Base-by-base conservation (phyloP, 176 grass and related monocot genomes). In the Eleusine coracana region DNA sequence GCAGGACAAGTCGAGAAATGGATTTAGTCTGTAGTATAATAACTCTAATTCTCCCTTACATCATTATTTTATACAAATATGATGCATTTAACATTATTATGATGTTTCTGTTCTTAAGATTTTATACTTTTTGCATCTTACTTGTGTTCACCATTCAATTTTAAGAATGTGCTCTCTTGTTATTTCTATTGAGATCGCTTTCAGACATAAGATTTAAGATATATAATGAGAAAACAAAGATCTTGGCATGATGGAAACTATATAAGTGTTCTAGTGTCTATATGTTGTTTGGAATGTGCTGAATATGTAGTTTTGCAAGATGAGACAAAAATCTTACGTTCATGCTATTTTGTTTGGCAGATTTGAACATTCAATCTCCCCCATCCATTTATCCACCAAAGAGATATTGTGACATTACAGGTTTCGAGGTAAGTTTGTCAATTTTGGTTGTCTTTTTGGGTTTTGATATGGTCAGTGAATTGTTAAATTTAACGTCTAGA, bases 381-480 rank as follows among this genome's bases (percentile, higher is more conserved):
- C 96, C 96, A 71, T 98, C 96, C 17, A 83, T 93, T 83, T 98
- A 98, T 60, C 96, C 96, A 65, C 73, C 92, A 46, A 98, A 98
- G 85, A 98, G 94, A 78, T 98, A 93, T 66, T 98, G 96, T 74
- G 96, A 98, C 59, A 86, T 98, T 31, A 98, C 96, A 79, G 96
- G 96, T 69, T 98, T 93, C 88, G 91, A 95, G 92, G 96, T 98
- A 86, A 83, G 39, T 84, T 63, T 38, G 62, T 73, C 69, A 34
- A 4, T 67, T 15, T 84, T 64, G 70, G 10, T 66, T 88, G 45
- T 41, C n/a, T 14, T 68, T 46, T 76, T 77, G 55, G 36, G 50
- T 31, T 79, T 16, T 3, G 17, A n/a, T 11, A 54, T 18, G 23
- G 7, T 42, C 31, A 77, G 38, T 74, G 7, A 60, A 48, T 49